phyloP scores from a whole-genome alignment of 192 early-diverging fungal genomes.

The Gigaspora rosea region DNA sequence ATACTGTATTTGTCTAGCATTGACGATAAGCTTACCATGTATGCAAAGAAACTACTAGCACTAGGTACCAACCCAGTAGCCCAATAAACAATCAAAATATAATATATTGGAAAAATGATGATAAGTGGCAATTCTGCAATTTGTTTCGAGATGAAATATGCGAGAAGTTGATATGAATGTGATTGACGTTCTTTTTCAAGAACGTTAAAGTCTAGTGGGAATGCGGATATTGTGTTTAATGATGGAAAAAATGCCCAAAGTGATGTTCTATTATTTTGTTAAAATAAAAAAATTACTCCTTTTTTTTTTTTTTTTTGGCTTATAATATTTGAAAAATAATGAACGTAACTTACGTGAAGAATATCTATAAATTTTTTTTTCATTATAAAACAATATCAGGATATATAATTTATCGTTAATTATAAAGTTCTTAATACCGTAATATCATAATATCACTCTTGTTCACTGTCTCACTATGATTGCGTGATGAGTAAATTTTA shows the following conservation, averaged over 20 bases:
- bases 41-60: conserved; percentile 2
- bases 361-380: no score
- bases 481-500: no score
- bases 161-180: conserved; percentile 14
- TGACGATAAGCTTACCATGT: background rate
- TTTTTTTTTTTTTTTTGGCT: background rate
- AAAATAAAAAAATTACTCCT: no score
- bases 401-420: no score
- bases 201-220: conserved; percentile 11
- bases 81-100: conserved; percentile 16
- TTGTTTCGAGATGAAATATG: conserved; percentile 19
- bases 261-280: background rate
- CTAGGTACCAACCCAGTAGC: background rate
- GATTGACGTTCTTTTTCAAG: conserved; percentile 27
- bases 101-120: background rate
- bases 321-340: background rate
- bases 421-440: no score
- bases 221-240: background rate
- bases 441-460: no score
- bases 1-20: background rate
- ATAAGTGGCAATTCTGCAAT: conserved; percentile 10
- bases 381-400: background rate
- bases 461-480: no score
- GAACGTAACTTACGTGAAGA: background rate
- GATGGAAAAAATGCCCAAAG: conserved; percentile 26